Percentiles rank a stretch among this genome's conserved stretches.
phyloP scores from a whole-genome alignment of 495 filamentous ascomycete genomes.

The Diplogelasinospora grovesii region DNA sequence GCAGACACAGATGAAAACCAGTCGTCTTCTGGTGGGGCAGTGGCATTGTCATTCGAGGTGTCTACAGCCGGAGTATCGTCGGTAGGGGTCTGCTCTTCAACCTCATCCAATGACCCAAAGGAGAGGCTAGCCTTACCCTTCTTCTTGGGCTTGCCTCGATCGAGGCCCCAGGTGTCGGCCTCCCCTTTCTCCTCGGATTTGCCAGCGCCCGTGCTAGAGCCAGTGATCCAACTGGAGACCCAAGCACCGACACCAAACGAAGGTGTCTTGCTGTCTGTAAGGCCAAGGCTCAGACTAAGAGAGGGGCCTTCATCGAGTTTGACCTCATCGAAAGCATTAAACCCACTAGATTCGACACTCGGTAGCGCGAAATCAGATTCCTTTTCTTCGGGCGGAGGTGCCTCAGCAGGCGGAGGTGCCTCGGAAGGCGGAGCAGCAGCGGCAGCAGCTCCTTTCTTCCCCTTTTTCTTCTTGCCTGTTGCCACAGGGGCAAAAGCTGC shows the following conservation, averaged over 20 bases:
- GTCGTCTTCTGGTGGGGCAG: slow-evolving; percentile 30
- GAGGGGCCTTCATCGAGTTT: slow-evolving; percentile 41
- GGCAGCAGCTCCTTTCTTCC: slow-evolving; percentile 29
- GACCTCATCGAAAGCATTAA: slow-evolving; percentile 42
- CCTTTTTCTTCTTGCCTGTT: slow-evolving; percentile 44
- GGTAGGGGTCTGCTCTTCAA: slow-evolving; percentile 18
- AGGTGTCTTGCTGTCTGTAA: slow-evolving; percentile 25
- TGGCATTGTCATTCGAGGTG: slow-evolving; percentile 6
- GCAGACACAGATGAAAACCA: slow-evolving; percentile 18
- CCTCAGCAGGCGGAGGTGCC: slow-evolving; percentile 1
- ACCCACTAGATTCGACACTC: slow-evolving; percentile 9
- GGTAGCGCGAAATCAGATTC: slow-evolving; percentile 16
- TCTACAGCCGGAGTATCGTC: too few species aligned
- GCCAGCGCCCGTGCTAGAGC: slow-evolving; percentile 9
- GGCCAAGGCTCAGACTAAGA: slow-evolving; percentile 29
- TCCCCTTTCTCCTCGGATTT: slow-evolving; percentile 19
- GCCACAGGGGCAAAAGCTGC: slow-evolving; percentile 7
- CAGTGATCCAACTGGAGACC: slow-evolving; percentile 32
- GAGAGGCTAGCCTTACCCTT: slow-evolving; percentile 28
- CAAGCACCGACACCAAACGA: slow-evolving; percentile 27
- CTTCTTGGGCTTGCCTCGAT: slow-evolving; percentile 38
- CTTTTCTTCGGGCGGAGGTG: slow-evolving; percentile 13
- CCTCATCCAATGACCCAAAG: slow-evolving; percentile 32
- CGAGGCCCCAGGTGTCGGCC: slow-evolving; percentile 34
- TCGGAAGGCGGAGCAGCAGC: slow-evolving; percentile 6